Evolutionary conservation across 176 grass and related monocot genomes (phyloP).

Genomic region (Aechmea fasciata): DNA sequence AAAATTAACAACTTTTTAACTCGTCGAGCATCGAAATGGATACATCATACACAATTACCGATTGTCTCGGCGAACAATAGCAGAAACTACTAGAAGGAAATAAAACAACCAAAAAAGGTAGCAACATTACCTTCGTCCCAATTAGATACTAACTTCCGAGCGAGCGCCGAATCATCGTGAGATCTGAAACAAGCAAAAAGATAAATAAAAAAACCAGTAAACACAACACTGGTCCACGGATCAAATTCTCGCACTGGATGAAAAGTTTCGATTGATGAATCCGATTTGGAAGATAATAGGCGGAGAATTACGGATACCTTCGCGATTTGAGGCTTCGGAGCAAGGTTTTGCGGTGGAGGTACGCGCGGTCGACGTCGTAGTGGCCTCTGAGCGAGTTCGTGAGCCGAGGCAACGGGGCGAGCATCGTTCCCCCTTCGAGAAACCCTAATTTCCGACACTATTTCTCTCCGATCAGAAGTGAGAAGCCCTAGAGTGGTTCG

Average conservation of each 20-base stretch:
- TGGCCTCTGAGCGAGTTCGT: constrained; percentile 61
- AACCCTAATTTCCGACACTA: neutral
- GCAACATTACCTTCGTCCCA: constrained; percentile 78
- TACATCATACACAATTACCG: too few relatives aligned
- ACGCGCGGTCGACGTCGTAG: constrained; percentile 76
- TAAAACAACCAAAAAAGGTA: neutral
- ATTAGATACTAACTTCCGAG: constrained; percentile 53
- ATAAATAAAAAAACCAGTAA: constrained; percentile 12
- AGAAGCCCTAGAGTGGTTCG: neutral
- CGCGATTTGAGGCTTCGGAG: constrained; percentile 52
- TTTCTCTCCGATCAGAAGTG: neutral
- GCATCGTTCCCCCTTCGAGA: constrained; percentile 32
- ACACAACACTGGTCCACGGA: neutral
- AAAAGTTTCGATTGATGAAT: too few relatives aligned
- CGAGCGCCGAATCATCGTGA: constrained; percentile 65
- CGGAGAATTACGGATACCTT: constrained; percentile 22
- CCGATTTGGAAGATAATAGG: neutral
- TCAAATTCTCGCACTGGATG: neutral
- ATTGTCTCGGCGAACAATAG: too few relatives aligned
- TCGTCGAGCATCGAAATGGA: too few relatives aligned
- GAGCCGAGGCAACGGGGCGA: constrained; percentile 69
- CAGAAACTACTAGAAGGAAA: too few relatives aligned
- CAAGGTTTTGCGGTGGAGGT: constrained; percentile 71
- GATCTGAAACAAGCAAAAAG: constrained; percentile 31
- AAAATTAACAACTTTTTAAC: too few relatives aligned